Evolutionary conservation across 306 rosid species (phyloP).

Genomic region (Hippophae gyantsensis): DNA sequence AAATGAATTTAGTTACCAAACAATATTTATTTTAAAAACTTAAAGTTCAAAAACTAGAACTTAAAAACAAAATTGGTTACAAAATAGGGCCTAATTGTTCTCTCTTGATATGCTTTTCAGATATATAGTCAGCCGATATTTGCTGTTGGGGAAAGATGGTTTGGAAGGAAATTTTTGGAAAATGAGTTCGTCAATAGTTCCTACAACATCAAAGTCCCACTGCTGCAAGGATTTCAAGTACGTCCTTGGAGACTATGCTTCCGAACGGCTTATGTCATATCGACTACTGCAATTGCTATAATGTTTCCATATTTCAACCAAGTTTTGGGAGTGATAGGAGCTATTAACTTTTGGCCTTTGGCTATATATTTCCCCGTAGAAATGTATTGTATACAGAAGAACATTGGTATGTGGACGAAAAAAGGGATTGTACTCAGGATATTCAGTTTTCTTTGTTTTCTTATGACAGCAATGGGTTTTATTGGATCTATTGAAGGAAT

Average conservation of each 20-base stretch:
- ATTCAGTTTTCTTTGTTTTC: constrained; percentile 36
- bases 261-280: constrained; percentile 40
- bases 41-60: no score
- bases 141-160: constrained; percentile 50
- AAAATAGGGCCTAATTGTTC: no score
- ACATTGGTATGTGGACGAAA: constrained; percentile 36
- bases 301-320: constrained; percentile 66
- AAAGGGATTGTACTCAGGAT: constrained; percentile 45
- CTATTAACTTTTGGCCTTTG: constrained; percentile 51
- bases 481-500: constrained; percentile 56
- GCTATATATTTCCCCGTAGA: constrained; percentile 58
- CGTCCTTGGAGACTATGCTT: constrained; percentile 37
- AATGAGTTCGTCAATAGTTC: constrained; percentile 28
- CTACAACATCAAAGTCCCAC: constrained; percentile 32
- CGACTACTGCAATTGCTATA: constrained; percentile 43
- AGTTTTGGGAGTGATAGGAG: constrained; percentile 55
- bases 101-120: constrained; percentile 14
- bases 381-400: constrained; percentile 45
- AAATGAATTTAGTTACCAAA: no score
- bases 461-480: constrained; percentile 37
- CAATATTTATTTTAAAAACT: no score
- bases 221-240: constrained; percentile 29
- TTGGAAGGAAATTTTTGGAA: constrained; percentile 25
- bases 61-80: no score
- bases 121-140: constrained; percentile 60